These are phyloP conservation scores for Linnemannia schmuckeri DNA, from an alignment of 192 early-diverging fungal genomes.

Conservation along the genomic window DNA sequence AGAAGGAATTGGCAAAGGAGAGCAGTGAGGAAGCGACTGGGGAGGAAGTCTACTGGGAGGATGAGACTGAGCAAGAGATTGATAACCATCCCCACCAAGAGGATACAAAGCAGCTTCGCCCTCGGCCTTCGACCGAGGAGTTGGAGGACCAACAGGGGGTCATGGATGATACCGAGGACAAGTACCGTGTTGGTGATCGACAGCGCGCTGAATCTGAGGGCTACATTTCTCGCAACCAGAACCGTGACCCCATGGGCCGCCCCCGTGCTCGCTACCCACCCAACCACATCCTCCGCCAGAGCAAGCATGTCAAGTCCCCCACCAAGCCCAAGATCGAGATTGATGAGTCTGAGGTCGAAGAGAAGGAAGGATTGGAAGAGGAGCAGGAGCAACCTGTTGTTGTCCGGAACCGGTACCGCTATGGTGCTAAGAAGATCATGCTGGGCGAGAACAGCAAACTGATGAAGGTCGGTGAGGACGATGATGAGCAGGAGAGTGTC, in stretches of 20 bases:
- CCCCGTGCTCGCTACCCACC: conserved; percentile 5
- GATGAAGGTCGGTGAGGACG: not conserved
- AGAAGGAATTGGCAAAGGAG: not conserved
- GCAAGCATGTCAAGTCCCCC: conserved; percentile 11
- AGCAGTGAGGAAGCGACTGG: not conserved
- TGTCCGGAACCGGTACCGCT: not conserved
- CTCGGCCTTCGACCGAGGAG: not conserved
- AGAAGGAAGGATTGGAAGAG: not conserved
- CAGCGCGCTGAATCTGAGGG: conserved; percentile 2
- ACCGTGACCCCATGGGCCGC: not conserved
- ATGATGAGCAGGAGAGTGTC: not conserved
- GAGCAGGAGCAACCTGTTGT: not conserved
- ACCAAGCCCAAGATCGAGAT: not conserved
- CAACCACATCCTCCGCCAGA: conserved; percentile 22
- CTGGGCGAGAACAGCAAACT: not conserved
- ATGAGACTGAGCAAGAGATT: conserved; percentile 15
- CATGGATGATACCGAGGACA: not conserved
- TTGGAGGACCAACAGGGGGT: not conserved
- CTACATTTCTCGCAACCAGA: not conserved
- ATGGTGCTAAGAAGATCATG: not conserved
- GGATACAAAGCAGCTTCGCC: not conserved
- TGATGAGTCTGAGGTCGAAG: not conserved
- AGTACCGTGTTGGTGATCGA: not conserved
- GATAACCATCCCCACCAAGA: not conserved
- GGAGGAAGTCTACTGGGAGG: conserved; percentile 17